Base-by-base conservation (phyloP, 441 rosid species). In the Gossypium aridum region DNA sequence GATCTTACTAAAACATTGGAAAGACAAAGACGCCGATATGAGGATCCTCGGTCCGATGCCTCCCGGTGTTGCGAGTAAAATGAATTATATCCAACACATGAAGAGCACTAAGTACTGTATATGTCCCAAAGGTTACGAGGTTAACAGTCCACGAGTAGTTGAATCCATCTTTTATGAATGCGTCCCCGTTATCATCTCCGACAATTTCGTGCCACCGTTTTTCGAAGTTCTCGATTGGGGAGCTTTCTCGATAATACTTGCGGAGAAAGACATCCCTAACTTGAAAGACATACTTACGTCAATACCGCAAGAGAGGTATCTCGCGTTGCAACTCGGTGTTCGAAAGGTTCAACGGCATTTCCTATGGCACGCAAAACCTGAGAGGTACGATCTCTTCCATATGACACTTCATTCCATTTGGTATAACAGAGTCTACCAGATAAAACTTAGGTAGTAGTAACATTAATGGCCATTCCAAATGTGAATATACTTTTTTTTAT, bases 341-440 rank as follows among this genome's bases (percentile, higher is more conserved):
- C 86, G 81, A 80, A 91, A 85, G 80, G 91, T 81, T 49, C 97
- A 91, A 73, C 84, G 86, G 54, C 97, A 92, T 86, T 92, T 92
- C 74, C 87, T 90, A 4, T 94, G 98, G 97, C 97, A 94, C 75
- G 85, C 87, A 14, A 87, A 80, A 79, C 97, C 98, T 0, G 68
- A 86, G 79, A 94, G 85, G 85, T 89, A 94, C 3, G 98, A 94
- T 86, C 82, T 94, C 53, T 94, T 94, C 76, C 82, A 90, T 84
- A 92, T 94, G 98, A 90, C 91, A 43, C 94, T 94, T 66, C 98
- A 94, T 79, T 92, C 97, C 1, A 85, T 94, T 63, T 94, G 98
- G 97, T 75, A 94, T 74, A 92, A 94, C 73, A 82, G 94, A 83
- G 93, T 94, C 71, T 80, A 85, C 78, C 97, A 94, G 84, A 86